Evolutionary conservation across 306 rosid genomes (phyloP).

Genomic region (Fragaria vesca): DNA sequence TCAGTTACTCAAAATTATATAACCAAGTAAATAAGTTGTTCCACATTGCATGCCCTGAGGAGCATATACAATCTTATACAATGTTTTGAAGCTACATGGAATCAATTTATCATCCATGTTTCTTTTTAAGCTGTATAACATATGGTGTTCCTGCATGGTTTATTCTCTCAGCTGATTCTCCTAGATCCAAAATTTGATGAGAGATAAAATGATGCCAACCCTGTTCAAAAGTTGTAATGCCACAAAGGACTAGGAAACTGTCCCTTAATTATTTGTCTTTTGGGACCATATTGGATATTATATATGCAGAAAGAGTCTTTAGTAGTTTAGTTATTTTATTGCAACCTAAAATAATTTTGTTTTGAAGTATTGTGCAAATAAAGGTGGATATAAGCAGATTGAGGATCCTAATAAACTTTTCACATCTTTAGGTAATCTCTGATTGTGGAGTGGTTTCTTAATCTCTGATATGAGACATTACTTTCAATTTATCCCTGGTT

Average conservation of each 20-base stretch:
- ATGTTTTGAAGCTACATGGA: not conserved
- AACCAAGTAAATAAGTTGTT: not conserved
- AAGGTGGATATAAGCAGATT: not conserved
- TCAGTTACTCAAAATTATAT: not conserved
- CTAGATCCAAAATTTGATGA: not conserved
- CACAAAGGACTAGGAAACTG: not conserved
- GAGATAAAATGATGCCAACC: not conserved
- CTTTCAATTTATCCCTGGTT: not conserved
- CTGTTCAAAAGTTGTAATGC: not conserved
- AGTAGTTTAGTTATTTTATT: not conserved
- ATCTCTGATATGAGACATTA: not conserved
- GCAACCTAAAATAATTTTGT: too few relatives aligned
- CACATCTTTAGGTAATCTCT: not conserved
- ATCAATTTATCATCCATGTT: not conserved
- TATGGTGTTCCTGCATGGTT: not conserved
- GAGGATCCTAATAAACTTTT: not conserved
- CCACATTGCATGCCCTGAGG: not conserved
- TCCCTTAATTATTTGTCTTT: not conserved
- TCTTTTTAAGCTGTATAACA: not conserved
- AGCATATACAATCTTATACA: not conserved
- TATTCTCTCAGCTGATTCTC: not conserved
- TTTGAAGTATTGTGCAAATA: not conserved
- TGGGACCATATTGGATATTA: not conserved
- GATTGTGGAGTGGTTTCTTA: not conserved
- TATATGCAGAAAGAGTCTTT: not conserved